phyloP scores from a whole-genome alignment of 768 basidiomycete species.

The Pleurotus pulmonarius region DNA sequence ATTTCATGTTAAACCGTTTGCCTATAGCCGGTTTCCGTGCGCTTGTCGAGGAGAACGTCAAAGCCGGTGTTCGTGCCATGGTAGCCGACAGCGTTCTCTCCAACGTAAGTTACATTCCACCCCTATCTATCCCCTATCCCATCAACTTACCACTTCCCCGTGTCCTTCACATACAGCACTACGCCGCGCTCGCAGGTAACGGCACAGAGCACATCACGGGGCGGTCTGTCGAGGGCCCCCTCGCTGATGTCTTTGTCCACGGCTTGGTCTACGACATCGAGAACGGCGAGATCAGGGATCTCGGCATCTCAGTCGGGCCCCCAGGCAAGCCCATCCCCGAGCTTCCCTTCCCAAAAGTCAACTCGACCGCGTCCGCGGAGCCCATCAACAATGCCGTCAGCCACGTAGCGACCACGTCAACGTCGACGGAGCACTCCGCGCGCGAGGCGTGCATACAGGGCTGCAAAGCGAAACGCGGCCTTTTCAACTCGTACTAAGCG shows the following conservation, averaged over 20 bases:
- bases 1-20: not conserved
- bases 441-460: not conserved
- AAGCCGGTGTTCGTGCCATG: slow-evolving; percentile 18
- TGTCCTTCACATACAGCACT: not conserved
- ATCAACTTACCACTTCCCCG: not conserved
- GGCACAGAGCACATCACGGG: slow-evolving; percentile 1
- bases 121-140: not conserved
- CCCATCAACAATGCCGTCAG: not conserved
- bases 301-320: slow-evolving; percentile 5
- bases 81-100: slow-evolving; percentile 15
- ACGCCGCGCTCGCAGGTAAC: slow-evolving; percentile 5
- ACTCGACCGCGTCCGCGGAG: not conserved
- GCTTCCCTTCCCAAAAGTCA: slow-evolving; percentile 5
- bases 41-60: slow-evolving; percentile 42
- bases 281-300: slow-evolving; percentile 4
- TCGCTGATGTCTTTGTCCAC: slow-evolving; percentile 5
- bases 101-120: slow-evolving; percentile 11
- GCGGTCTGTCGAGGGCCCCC: not conserved
- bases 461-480: slow-evolving; percentile 2
- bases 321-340: slow-evolving; percentile 6
- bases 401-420: not conserved
- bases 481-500: not conserved
- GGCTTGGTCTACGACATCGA: slow-evolving; percentile 6
- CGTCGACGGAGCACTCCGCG: not conserved
- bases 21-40: slow-evolving; percentile 35